Evolutionary conservation across 768 basidiomycete genomes (phyloP).

Genomic region (Hypholoma sublateritium): DNA sequence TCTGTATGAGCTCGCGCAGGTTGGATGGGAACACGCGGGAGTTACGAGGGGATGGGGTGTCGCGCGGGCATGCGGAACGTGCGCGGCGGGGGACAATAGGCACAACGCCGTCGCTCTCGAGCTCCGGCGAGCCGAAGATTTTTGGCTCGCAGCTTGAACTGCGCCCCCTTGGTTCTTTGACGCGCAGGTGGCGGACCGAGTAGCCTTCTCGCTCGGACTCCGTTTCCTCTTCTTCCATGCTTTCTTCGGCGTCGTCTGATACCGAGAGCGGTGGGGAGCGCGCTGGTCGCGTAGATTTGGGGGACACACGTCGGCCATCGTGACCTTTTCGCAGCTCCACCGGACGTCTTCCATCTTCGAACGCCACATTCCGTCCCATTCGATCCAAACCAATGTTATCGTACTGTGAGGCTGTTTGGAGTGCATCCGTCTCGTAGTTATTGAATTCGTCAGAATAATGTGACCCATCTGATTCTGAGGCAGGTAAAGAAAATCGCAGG

Average conservation of each 20-base stretch:
- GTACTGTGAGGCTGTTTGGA: too few relatives aligned
- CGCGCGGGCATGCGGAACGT: conserved; percentile 12
- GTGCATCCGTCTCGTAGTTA: too few relatives aligned
- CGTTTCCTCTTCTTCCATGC: conserved; percentile 12
- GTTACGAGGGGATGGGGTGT: conserved; percentile 5
- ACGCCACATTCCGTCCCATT: too few relatives aligned
- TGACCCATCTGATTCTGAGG: conserved; percentile 26
- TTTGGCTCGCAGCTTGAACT: conserved; percentile 25
- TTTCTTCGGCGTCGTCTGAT: background rate
- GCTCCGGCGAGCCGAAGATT: conserved; percentile 13
- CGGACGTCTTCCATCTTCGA: background rate
- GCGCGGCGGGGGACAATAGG: conserved; percentile 12
- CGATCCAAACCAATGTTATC: too few relatives aligned
- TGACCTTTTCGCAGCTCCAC: background rate
- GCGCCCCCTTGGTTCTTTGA: conserved; percentile 16
- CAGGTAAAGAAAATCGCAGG: conserved; percentile 26
- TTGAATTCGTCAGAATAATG: conserved; percentile 20
- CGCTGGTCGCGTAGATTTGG: background rate
- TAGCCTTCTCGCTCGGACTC: conserved; percentile 22
- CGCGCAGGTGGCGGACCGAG: conserved; percentile 10
- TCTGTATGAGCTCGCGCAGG: conserved; percentile 23
- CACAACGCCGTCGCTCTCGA: conserved; percentile 14
- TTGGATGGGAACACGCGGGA: conserved; percentile 15
- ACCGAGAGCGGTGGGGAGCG: conserved; percentile 1
- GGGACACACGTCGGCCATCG: background rate